Evolutionary conservation across 2,329 filamentous ascomycete species (phyloP), one percentile per base, ranked within the genome.

Genomic region (Ramichloridium luteum): DNA sequence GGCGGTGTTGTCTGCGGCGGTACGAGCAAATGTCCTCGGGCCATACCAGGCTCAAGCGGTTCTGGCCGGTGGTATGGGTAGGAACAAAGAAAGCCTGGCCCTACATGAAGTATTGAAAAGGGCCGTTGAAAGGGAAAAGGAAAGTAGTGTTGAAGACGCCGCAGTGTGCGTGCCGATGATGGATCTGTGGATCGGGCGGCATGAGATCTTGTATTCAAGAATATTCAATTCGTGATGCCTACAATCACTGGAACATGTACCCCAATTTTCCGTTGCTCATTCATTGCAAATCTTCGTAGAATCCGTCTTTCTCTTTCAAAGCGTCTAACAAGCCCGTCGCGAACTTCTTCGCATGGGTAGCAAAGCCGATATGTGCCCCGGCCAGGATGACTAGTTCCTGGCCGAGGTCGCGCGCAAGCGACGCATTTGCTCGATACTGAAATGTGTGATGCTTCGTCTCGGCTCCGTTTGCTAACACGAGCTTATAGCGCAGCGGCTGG

Each of bases 141-240:
- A n/a, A n/a, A n/a, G 32, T 27, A 36, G 12, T n/a, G 35, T 35
- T 13, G 74, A 80, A 35, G 69, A 77, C 40, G 80, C 81, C 3
- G 80, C 77, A 4, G 80, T 88, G 61, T 74, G 64, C 34, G 75
- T 84, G 39, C 82, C 82, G 1, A 69, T 76, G 2, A 75, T 88
- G 70, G 82, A 90, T 60, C 54, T 90, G 17, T 90, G 82, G 81
- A 67, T 85, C 49, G 82, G 82, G 3, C 68, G 82, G 50, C 82
- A 90, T 55, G 82, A 90, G 64, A 62, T 83, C 51, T 55, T 90
- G 41, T 90, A 90, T 55, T 86, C 80, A 36, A 72, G 82, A 46
- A 88, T 90, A 33, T 90, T 90, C 51, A 90, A 90, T 57, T 86
- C 80, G 46, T 88, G 49, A 52, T n/a, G n/a, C n/a, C n/a, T n/a